A percentile compares a stretch with the other conserved stretches of the same genome.
These are phyloP conservation scores for Solanum etuberosum DNA, from an alignment of 257 asterid genomes.

Conservation along the genomic window DNA sequence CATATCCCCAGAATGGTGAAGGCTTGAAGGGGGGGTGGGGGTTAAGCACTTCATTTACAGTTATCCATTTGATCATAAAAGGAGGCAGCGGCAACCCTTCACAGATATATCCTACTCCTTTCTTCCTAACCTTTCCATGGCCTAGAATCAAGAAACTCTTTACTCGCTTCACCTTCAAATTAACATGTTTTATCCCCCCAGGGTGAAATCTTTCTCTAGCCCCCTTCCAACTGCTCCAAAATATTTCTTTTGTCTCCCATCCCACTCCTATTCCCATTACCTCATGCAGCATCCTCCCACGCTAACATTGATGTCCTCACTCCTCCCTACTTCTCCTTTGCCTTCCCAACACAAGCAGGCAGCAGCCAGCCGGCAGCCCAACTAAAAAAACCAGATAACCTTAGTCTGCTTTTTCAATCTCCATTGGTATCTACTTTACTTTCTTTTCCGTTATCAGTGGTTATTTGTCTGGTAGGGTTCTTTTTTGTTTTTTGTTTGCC, in stretches of 20 bases:
- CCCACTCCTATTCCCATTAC: background rate
- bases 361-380: background rate
- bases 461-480: background rate
- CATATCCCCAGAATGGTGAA: background rate
- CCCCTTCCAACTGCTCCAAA: background rate
- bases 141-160: background rate
- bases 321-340: background rate
- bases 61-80: background rate
- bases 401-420: background rate
- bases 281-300: background rate
- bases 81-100: background rate
- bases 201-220: background rate
- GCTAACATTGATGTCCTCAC: background rate
- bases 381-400: background rate
- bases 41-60: background rate
- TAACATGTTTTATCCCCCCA: background rate
- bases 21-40: background rate
- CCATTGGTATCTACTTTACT: background rate
- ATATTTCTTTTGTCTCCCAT: background rate
- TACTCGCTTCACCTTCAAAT: background rate
- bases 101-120: background rate
- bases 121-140: background rate
- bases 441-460: background rate
- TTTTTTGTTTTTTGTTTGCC: background rate
- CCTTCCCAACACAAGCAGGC: background rate